A percentile compares a stretch with the other conserved stretches of the same genome.
phyloP scores from a whole-genome alignment of 495 filamentous ascomycete species.

The Aspergillus ostianus region DNA sequence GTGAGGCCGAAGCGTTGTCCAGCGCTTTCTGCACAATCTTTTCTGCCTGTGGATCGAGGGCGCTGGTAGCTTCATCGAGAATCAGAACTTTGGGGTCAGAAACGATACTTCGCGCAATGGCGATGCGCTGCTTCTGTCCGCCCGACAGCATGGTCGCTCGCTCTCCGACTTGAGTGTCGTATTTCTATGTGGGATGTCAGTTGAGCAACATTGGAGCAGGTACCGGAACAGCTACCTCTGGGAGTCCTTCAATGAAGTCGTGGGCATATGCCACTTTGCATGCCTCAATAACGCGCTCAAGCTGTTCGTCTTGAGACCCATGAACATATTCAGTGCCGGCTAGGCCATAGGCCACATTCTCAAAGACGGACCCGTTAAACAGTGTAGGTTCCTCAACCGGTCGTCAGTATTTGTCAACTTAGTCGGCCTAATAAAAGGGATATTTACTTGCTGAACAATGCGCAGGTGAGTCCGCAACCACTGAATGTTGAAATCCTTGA shows the following conservation, averaged over 20 bases:
- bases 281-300: constrained; percentile 44
- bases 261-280: constrained; percentile 61
- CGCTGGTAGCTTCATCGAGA: constrained; percentile 85
- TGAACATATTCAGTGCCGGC: constrained; percentile 60
- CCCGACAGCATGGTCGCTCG: constrained; percentile 80
- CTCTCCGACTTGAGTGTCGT: constrained; percentile 82
- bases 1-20: constrained; percentile 68
- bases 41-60: constrained; percentile 82
- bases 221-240: not conserved
- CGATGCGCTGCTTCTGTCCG: constrained; percentile 87
- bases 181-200: constrained; percentile 27
- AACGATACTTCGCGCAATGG: constrained; percentile 73
- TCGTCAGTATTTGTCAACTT: not conserved
- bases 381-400: constrained; percentile 24
- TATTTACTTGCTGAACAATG: constrained; percentile 52
- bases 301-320: constrained; percentile 48
- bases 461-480: constrained; percentile 83
- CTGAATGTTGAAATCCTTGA: constrained; percentile 68
- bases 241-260: constrained; percentile 37
- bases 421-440: not conserved
- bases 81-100: constrained; percentile 83
- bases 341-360: constrained; percentile 78
- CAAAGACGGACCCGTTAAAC: constrained; percentile 74
- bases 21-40: constrained; percentile 81
- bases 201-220: not conserved